Base-by-base conservation (phyloP, 177 flowering plant genomes). In the Vitis hybrid region DNA sequence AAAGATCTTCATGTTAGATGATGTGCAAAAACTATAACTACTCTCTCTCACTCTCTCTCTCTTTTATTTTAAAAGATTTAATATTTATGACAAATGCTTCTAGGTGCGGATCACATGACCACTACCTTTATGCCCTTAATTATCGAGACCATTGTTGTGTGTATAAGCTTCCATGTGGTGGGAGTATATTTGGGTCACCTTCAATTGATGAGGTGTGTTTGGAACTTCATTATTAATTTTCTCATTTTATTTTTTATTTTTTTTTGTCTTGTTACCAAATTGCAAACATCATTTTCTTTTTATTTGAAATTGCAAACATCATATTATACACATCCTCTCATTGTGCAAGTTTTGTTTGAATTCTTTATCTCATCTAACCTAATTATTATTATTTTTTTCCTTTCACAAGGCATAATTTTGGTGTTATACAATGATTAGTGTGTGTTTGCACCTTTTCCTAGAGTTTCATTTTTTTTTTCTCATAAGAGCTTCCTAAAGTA, bases 101-200 rank as follows among this genome's bases (percentile, higher is more conserved):
- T 88, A 93, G 98, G 98, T 94, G 97, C 75, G 99, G 99, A 67
- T 91, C 97, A 31, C 80, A 94, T 71, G 99, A 94, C 72, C 97
- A 89, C 66, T 79, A 84, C 77, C 70, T 94, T 3, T 94, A 94
- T 85, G 97, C 90, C 67, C 85, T 94, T 74, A 97, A 94, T 72
- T 94, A 91, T 73, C 80, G 57, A 74, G 78, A 76, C 10, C 84
- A 88, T 61, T 62, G 74, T 62, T 94, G 95, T 77, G 76, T 89
- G 59, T 86, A 81, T 79, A 83, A 73, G 67, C 76, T 88, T 74
- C 74, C 84, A 57, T 94, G 99, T 76, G 93, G 93, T 10, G 99
- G 99, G 7, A 94, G 99, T 70, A 81, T 94, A 69, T 92, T 79
- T 80, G 92, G 97, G 26, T 86, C 97, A 53, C 99, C 99, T 70